These are phyloP conservation scores for Cantharellus anzutake DNA, from an alignment of 768 basidiomycete species.

Conservation along the genomic window DNA sequence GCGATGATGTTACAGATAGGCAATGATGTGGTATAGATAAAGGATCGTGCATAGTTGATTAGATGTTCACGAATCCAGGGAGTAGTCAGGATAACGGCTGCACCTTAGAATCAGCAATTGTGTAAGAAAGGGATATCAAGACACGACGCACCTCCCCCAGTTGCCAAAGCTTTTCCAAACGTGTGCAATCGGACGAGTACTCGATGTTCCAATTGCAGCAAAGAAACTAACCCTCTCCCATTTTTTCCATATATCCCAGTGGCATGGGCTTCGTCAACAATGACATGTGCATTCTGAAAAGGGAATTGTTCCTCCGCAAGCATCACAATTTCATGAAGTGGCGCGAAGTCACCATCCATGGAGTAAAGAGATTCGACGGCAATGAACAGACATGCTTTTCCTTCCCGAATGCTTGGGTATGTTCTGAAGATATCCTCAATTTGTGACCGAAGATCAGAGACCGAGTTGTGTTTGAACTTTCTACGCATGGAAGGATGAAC, in stretches of 20 bases:
- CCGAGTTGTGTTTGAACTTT: conserved; percentile 57
- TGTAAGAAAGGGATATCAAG: background rate
- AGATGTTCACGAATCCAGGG: conserved; percentile 63
- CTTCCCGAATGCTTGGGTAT: conserved; percentile 21
- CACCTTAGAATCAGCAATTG: background rate
- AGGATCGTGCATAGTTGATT: conserved; percentile 76
- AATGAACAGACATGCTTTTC: conserved; percentile 42
- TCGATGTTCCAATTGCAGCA: conserved; percentile 47
- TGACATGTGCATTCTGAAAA: conserved; percentile 40
- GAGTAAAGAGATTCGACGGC: conserved; percentile 82
- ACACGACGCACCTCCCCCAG: conserved; percentile 51
- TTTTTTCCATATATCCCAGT: conserved; percentile 73
- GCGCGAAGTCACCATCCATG: conserved; percentile 90
- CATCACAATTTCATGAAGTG: conserved; percentile 41
- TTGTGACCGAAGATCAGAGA: conserved; percentile 27
- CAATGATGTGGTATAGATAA: conserved; percentile 83
- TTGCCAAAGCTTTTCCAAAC: conserved; percentile 81
- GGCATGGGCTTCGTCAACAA: conserved; percentile 89
- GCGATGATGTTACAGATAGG: conserved; percentile 60
- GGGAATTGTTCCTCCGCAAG: conserved; percentile 45
- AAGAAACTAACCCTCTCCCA: conserved; percentile 55
- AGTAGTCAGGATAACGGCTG: conserved; percentile 62
- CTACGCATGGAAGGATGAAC: conserved; percentile 21
- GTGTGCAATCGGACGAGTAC: conserved; percentile 72
- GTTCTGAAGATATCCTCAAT: conserved; percentile 24